Evolutionary conservation across 2,329 filamentous ascomycete species (phyloP).

Genomic region (Epichloe amarillans): DNA sequence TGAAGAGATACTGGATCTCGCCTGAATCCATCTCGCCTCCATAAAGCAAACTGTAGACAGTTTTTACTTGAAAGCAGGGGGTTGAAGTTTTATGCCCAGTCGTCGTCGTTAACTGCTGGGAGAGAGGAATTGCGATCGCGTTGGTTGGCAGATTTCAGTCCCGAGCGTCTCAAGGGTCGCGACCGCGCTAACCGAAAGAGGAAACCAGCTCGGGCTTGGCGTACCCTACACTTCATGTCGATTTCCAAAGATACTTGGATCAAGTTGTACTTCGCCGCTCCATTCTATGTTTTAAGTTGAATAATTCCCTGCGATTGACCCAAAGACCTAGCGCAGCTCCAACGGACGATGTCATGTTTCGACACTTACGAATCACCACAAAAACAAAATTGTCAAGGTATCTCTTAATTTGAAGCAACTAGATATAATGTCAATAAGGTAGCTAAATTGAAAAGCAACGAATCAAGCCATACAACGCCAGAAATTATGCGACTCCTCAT

Average conservation of each 20-base stretch:
- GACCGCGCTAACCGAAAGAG: conserved; percentile 22
- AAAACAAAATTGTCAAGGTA: no score
- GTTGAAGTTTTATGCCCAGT: not conserved
- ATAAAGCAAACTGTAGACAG: conserved; percentile 26
- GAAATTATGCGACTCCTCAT: conserved; percentile 12
- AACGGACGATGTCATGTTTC: no score
- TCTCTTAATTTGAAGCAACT: not conserved
- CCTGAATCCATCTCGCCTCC: conserved; percentile 55
- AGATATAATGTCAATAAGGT: not conserved
- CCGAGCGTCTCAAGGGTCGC: conserved; percentile 14
- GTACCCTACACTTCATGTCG: not conserved
- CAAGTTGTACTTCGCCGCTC: not conserved
- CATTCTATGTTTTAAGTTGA: no score
- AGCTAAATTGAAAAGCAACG: not conserved
- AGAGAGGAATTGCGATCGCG: conserved; percentile 14
- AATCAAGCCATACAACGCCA: conserved; percentile 17
- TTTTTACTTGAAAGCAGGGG: not conserved
- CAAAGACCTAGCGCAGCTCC: no score
- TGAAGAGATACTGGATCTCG: conserved; percentile 58
- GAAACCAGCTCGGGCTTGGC: conserved; percentile 19
- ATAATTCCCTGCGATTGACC: no score
- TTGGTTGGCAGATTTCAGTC: conserved; percentile 20
- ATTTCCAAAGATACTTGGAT: not conserved
- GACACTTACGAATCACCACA: no score
- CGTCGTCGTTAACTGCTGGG: conserved; percentile 9